A percentile compares a stretch with the other conserved stretches of the same genome.
phyloP scores from a whole-genome alignment of 352 stramenopile genomes.

The Pythium utonaiense region DNA sequence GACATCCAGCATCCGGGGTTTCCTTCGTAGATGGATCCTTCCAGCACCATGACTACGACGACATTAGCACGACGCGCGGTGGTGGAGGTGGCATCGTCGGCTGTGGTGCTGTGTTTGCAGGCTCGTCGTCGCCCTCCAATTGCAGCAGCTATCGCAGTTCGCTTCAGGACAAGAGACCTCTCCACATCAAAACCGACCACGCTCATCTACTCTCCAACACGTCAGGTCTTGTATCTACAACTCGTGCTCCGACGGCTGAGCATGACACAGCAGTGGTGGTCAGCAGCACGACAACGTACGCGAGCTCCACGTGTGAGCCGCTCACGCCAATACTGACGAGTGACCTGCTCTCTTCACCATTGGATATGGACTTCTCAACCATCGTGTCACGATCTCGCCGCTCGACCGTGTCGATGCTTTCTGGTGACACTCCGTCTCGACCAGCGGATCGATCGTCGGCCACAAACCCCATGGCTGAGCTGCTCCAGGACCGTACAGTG shows the following conservation, averaged over 20 bases:
- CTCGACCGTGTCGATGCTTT: background rate
- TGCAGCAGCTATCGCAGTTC: conserved; percentile 4
- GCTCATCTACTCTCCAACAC: too few species aligned
- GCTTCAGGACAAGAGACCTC: background rate
- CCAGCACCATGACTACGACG: background rate
- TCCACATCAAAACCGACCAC: background rate
- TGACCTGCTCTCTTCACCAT: background rate
- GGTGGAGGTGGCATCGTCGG: background rate
- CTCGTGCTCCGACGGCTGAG: background rate
- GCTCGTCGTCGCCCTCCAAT: background rate
- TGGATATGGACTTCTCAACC: background rate
- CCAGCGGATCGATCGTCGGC: background rate
- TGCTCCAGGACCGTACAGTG: conserved; percentile 27
- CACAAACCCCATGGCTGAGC: conserved; percentile 19
- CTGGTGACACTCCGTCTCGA: background rate
- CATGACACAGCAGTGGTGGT: background rate
- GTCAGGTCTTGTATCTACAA: too few species aligned
- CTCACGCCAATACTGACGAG: background rate
- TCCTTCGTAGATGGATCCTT: conserved; percentile 1
- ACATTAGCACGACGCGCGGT: background rate
- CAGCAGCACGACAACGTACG: background rate
- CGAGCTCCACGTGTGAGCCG: background rate
- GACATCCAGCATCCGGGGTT: background rate
- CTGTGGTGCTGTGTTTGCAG: conserved; percentile 9
- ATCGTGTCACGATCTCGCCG: background rate